Percentiles rank a stretch among this genome's conserved stretches.
Conservation (phyloP, 768 basidiomycete genomes). For the Xerocomus brunneocitrinus region DNA sequence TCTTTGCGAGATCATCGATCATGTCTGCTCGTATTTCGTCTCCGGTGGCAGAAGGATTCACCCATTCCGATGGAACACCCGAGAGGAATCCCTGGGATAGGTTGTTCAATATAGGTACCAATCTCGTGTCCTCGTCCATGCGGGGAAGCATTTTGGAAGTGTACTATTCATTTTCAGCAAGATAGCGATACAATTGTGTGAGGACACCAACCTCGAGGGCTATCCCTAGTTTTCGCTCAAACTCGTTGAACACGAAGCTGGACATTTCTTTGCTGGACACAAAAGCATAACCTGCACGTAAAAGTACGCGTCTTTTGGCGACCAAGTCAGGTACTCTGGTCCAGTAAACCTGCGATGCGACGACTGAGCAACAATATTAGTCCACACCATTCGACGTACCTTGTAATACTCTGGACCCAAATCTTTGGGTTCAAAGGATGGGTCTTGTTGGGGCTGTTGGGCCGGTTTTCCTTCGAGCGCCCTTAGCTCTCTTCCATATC, state of each 20-base stretch:
- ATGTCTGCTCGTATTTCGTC: slow-evolving; percentile 87
- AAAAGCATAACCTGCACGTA: slow-evolving; percentile 83
- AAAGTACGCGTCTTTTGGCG: slow-evolving; percentile 70
- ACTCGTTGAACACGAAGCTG: slow-evolving; percentile 85
- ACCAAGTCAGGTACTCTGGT: slow-evolving; percentile 92
- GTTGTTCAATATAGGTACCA: slow-evolving; percentile 85
- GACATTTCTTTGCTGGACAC: slow-evolving; percentile 74
- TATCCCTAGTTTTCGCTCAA: slow-evolving; percentile 63
- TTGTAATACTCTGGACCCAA: slow-evolving; percentile 55
- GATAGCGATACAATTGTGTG: neutral
- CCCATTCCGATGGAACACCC: slow-evolving; percentile 84
- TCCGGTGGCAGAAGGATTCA: slow-evolving; percentile 46
- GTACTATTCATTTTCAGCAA: slow-evolving; percentile 41
- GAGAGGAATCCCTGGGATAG: slow-evolving; percentile 92
- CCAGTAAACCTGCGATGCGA: slow-evolving; percentile 79
- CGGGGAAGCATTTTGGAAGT: slow-evolving; percentile 86
- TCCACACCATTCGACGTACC: slow-evolving; percentile 35
- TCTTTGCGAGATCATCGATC: slow-evolving; percentile 80
- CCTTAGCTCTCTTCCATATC: slow-evolving; percentile 44
- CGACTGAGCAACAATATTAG: neutral
- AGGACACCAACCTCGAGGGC: slow-evolving; percentile 63
- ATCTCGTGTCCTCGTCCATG: slow-evolving; percentile 89
- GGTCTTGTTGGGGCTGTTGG: fast-evolving
- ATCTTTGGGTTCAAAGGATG: neutral
- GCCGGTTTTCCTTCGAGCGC: slow-evolving; percentile 24